Evolutionary conservation across 2,329 filamentous ascomycete genomes (phyloP).

Genomic region (Calonectria montana): DNA sequence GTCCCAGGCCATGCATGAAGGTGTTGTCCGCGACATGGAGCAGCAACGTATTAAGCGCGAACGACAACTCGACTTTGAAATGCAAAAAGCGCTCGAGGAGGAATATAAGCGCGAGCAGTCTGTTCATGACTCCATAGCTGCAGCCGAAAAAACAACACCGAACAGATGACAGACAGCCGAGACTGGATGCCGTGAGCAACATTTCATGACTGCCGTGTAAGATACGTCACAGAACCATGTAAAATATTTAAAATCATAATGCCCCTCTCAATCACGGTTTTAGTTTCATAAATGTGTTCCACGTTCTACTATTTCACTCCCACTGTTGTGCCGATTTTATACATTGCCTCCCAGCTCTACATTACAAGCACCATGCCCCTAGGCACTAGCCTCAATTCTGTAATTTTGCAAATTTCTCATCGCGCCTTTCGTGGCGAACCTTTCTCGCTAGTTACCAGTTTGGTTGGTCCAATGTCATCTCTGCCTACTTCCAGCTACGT

Average conservation of each 20-base stretch:
- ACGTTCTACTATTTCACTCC: slow-evolving; percentile 38
- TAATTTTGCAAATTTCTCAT: slow-evolving; percentile 13
- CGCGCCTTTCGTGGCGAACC: slow-evolving; percentile 20
- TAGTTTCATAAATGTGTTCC: slow-evolving; percentile 36
- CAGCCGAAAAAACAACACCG: slow-evolving; percentile 36
- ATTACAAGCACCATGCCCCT: slow-evolving; percentile 34
- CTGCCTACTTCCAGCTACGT: not conserved
- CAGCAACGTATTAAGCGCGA: slow-evolving; percentile 91
- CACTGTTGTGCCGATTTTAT: slow-evolving; percentile 32
- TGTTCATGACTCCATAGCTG: slow-evolving; percentile 63
- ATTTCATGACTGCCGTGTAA: slow-evolving; percentile 2
- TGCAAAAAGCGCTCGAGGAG: slow-evolving; percentile 85
- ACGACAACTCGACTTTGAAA: slow-evolving; percentile 92
- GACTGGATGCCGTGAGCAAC: not conserved
- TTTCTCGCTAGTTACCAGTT: slow-evolving; percentile 10
- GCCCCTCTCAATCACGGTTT: slow-evolving; percentile 19
- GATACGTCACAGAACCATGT: not conserved
- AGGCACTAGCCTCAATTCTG: slow-evolving; percentile 19
- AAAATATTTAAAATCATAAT: not conserved
- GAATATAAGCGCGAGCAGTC: slow-evolving; percentile 92
- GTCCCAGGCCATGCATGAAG: slow-evolving; percentile 89
- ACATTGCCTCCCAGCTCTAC: slow-evolving; percentile 29
- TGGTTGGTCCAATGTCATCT: not conserved
- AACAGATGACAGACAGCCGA: slow-evolving; percentile 36
- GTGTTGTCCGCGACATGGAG: slow-evolving; percentile 94